Base-by-base conservation (phyloP, 1,284 basidiomycete genomes). In the Pisolithus thermaeus region DNA sequence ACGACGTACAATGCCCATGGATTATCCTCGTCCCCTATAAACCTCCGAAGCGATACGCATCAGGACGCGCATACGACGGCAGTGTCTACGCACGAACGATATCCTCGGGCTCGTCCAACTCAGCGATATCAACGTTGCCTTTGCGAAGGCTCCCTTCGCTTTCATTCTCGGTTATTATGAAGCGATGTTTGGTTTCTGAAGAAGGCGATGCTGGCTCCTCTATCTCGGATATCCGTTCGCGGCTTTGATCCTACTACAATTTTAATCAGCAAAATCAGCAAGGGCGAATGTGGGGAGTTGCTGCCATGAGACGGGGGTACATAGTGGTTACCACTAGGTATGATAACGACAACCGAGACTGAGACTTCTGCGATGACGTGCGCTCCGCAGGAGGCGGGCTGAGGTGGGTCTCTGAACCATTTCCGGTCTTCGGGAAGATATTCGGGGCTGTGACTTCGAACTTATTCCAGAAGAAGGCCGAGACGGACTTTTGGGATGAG, bases 191-290 rank as follows among this genome's bases (percentile, higher is more conserved):
- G 7, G 14, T 18, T 32, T 35, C 39, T 7, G 38, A 42, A 20
- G 7, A 1, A 14, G 25, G 40, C 1, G 46, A 27, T 8, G 23
- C 36, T 40, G n/a, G 42, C 6, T 18, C 38, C 11, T 11, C 50
- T n/a, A 41, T 3, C 4, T 43, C 35, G 11, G 36, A 47, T 23
- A 50, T 11, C 1, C 44, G 37, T 18, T 36, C 27, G 8, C 46
- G 39, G 35, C 39, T 25, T 18, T 55, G 55, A 18, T 62, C 59
- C 64, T 67, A 69, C 18, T 20, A 20, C 18, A 8, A 65, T 52
- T 7, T 65, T 55, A 39, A 65, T 57, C 38, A 66, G 54, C 61
- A 65, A 57, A 52, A n/a, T n/a, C n/a, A n/a, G 28, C n/a, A 30
- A 46, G 1, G 55, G 57, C 5, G 53, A 49, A 23, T 43, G 55